Evolutionary conservation across 2,329 filamentous ascomycete genomes (phyloP), one percentile per base, ranked within the genome.

Genomic region (Aspergillus pseudonomiae): DNA sequence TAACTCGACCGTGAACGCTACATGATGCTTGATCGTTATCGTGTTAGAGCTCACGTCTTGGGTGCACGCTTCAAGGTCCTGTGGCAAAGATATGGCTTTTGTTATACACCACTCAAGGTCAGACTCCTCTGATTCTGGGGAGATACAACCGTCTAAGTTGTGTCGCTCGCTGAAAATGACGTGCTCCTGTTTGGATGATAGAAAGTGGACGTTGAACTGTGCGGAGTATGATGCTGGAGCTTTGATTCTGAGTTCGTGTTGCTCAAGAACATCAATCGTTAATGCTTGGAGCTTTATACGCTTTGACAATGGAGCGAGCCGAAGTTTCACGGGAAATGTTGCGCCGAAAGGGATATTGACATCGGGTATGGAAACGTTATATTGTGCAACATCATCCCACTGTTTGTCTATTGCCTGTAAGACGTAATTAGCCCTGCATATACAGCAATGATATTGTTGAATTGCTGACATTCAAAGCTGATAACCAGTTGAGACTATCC

Each of bases 261-360:
- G 66, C 48, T 71, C 68, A 6, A 63, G 6, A 0, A 71, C 57
- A 19, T 64, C 26, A 14, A 66, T 28, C 0, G 64, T 65, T 11
- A 71, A 52, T 5, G 54, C 36, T 5, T 34, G 30, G 7, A 70
- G 54, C 14, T 52, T 62, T 11, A 62, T 24, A 4, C 45, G 57
- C 28, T 70, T 67, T 5, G 58, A 54, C 4, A 70, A 39, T 10
- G 69, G 65, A 1, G 65, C 63, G 46, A 71, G 50, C 54, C 61
- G 66, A n/a, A 64, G 67, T 24, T 70, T 58, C 5, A 71, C 58
- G 1, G 69, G 62, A 19, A 71, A 70, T 32, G 56, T 66, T 21
- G 63, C 67, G 16, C 66, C 70, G 21, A 71, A 68, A 0, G 67
- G 70, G 43, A 71, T 64, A 12, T 66, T 65, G 6, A 53, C 52